Base-by-base conservation (phyloP, 2,329 filamentous ascomycete species). In the Verticillium dahliae region DNA sequence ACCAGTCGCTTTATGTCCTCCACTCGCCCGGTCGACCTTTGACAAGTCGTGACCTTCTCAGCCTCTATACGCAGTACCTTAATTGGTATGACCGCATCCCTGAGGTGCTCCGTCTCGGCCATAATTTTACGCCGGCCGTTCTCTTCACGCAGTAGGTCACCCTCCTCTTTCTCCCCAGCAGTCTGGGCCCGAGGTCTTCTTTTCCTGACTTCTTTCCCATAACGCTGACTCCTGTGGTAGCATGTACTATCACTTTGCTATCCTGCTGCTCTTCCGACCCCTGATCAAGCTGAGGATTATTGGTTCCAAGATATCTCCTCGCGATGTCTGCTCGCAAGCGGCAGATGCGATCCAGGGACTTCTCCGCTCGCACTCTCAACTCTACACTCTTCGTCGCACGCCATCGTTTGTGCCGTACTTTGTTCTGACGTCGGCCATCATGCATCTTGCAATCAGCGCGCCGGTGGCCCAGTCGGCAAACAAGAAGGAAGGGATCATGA, bases 181-280 rank as follows among this genome's bases (percentile, higher is more conserved):
- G 27, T 31, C 27, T 31, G 27, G 27, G 27, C 5, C 27, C 5
- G 27, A 31, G 27, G 5, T 4, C 27, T 31, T 31, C 27, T 22
- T 22, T 22, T 22, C 18, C 18, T 22, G 18, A 22, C 9, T 27
- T 18, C 50, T 13, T 68, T 61, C 31, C 13, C 4, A 18, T 4
- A 18, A 52, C 10, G n/a, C 37, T 59, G 39, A 59, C 57, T 33
- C 52, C 1, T 3, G 35, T 15, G 11, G 6, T 62, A 88, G 85
- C 71, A 88, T 90, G 86, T 86, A 90, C 65, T 89, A 90, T 69
- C 83, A 90, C 68, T 88, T 87, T 64, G 83, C 85, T 35, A 87
- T 88, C n/a, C 73, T 90, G 0, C 81, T 91, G n/a, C 81, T 92
- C 1, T 92, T 92, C 70, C 81, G 90, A 6, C 90, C 90, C 0